phyloP scores from a whole-genome alignment of 805 yeast genomes.

The Pichia exigua region DNA sequence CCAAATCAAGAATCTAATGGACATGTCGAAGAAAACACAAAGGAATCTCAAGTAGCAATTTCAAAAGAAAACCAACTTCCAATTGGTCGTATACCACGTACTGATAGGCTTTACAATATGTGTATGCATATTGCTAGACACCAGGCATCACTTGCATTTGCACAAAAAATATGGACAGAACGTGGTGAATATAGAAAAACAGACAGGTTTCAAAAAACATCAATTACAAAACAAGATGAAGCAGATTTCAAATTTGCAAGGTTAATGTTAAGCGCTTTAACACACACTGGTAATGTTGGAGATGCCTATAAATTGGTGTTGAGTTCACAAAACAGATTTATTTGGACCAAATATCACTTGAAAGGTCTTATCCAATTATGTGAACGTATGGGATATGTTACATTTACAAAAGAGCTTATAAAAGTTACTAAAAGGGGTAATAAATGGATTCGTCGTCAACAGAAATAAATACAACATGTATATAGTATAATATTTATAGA shows the following conservation, averaged over 20 bases:
- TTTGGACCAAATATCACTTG: slow-evolving; percentile 53
- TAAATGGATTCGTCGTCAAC: slow-evolving; percentile 12
- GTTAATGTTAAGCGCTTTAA: slow-evolving; percentile 55
- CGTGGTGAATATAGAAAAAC: slow-evolving; percentile 68
- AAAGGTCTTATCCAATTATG: slow-evolving; percentile 35
- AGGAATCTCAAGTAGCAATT: neutral
- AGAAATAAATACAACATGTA: neutral
- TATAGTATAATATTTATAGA: neutral
- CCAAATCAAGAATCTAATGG: slow-evolving; percentile 9
- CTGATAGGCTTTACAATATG: slow-evolving; percentile 46
- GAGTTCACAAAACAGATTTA: slow-evolving; percentile 59
- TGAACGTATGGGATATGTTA: slow-evolving; percentile 36
- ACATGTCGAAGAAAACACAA: slow-evolving; percentile 13
- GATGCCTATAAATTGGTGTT: slow-evolving; percentile 67
- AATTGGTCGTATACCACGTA: slow-evolving; percentile 27
- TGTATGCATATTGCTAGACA: slow-evolving; percentile 61
- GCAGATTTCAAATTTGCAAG: slow-evolving; percentile 66
- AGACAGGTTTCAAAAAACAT: slow-evolving; percentile 35
- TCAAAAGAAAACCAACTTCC: neutral
- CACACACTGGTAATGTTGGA: slow-evolving; percentile 44
- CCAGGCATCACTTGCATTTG: slow-evolving; percentile 47
- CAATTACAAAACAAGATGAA: slow-evolving; percentile 31
- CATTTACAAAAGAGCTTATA: slow-evolving; percentile 23
- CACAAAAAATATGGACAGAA: slow-evolving; percentile 65
- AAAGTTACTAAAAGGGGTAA: slow-evolving; percentile 18